A percentile compares a stretch with the other conserved stretches of the same genome.
Conservation (phyloP, 208 protist species). For the Phytomonas sp. region DNA sequence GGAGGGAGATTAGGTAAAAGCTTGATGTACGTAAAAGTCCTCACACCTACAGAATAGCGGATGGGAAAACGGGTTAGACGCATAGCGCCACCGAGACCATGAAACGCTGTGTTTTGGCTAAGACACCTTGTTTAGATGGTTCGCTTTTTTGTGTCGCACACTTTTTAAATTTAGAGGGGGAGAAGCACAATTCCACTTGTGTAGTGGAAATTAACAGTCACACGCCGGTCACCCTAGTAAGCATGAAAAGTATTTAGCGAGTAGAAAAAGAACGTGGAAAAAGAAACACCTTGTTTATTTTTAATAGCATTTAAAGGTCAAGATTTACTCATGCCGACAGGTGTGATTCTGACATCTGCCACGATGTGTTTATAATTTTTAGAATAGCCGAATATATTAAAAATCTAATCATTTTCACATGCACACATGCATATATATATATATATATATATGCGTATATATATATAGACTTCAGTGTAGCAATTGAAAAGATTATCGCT, state of each 20-base stretch:
- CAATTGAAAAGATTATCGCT: background rate
- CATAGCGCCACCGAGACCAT: background rate
- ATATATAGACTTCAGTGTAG: background rate
- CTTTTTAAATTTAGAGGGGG: background rate
- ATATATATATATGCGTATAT: conserved; percentile 3
- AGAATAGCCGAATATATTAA: conserved; percentile 1
- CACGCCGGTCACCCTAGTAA: background rate
- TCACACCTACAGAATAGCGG: background rate
- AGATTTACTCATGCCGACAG: conserved; percentile 8
- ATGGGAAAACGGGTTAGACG: background rate
- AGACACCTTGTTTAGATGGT: background rate
- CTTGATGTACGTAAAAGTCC: background rate
- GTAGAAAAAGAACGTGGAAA: background rate
- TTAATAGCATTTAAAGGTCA: conserved; percentile 1
- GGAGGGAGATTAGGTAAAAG: background rate
- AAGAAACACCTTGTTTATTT: conserved; percentile 7
- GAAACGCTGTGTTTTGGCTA: background rate
- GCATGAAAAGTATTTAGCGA: background rate
- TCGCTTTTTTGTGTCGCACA: background rate
- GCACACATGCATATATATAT: background rate
- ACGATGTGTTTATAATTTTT: conserved; percentile 1
- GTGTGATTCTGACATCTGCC: background rate
- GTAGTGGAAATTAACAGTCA: background rate
- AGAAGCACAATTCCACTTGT: background rate
- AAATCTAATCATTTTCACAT: conserved; percentile 6